Evolutionary conservation across 139 green algal species (phyloP).

Genomic region (Mesotaenium endlicherianum): DNA sequence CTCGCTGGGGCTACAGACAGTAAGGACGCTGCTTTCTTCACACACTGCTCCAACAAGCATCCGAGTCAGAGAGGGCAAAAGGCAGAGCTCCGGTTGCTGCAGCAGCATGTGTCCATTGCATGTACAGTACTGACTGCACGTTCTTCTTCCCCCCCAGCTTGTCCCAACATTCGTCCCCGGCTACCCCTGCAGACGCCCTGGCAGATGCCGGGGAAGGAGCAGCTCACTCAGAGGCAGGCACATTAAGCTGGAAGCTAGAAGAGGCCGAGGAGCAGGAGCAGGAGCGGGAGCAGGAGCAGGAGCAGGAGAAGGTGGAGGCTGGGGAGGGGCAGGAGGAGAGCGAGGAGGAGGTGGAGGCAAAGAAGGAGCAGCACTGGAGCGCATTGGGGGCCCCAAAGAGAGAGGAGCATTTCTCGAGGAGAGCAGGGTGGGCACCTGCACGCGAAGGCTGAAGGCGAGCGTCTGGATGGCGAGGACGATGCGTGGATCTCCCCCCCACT

Average conservation of each 20-base stretch:
- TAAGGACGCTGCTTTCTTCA: no score
- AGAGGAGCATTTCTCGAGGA: not conserved
- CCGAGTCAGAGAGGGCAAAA: no score
- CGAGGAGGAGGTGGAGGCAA: not conserved
- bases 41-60: no score
- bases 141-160: no score
- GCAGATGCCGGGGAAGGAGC: no score
- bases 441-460: not conserved
- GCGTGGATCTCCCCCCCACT: conserved; percentile 5
- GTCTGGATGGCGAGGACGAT: conserved; percentile 11
- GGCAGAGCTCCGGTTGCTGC: no score
- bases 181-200: no score
- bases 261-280: not conserved
- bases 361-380: not conserved
- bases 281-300: not conserved
- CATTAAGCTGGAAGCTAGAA: not conserved
- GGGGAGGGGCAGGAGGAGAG: not conserved
- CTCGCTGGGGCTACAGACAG: no score
- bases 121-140: no score
- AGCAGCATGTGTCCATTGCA: no score
- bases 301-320: not conserved
- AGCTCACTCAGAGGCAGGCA: no score
- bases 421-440: not conserved
- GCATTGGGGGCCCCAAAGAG: not conserved
- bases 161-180: no score